A percentile compares a stretch with the other conserved stretches of the same genome.
These are phyloP conservation scores for Edaphochlamys debaryana DNA, from an alignment of 139 green algal species.

Conservation along the genomic window DNA sequence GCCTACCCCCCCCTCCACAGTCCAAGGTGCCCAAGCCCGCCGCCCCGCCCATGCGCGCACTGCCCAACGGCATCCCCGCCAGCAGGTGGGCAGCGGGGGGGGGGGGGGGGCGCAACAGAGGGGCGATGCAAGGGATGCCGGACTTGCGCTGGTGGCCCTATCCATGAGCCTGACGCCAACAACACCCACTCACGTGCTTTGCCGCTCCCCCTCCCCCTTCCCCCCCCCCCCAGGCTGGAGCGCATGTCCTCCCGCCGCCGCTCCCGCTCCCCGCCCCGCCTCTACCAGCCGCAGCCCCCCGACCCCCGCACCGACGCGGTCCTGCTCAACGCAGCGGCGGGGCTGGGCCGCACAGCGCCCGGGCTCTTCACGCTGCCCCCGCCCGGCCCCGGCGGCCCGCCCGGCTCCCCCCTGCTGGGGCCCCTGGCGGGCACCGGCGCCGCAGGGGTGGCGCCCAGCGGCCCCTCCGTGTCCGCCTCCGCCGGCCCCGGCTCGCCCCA, in stretches of 20 bases:
- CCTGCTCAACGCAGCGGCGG: not conserved
- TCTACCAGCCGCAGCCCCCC: not conserved
- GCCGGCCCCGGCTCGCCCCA: not conserved
- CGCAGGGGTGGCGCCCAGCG: too few relatives aligned
- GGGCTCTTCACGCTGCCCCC: too few relatives aligned
- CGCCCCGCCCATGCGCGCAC: not conserved
- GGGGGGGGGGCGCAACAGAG: too few relatives aligned
- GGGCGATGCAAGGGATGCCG: too few relatives aligned
- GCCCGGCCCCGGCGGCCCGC: too few relatives aligned
- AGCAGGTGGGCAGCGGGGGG: constrained; percentile 8
- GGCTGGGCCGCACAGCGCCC: not conserved
- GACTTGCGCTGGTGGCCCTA: too few relatives aligned
- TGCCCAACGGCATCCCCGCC: constrained; percentile 35
- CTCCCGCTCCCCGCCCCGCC: not conserved
- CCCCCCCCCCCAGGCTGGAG: not conserved
- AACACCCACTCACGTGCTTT: too few relatives aligned
- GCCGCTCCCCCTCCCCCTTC: not conserved
- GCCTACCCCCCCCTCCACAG: not conserved
- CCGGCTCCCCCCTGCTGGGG: too few relatives aligned
- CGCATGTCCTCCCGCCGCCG: constrained; percentile 12
- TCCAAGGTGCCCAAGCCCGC: not conserved
- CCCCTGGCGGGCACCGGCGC: too few relatives aligned
- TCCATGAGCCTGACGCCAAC: too few relatives aligned
- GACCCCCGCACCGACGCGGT: not conserved
- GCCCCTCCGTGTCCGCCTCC: too few relatives aligned